A percentile compares a stretch with the other conserved stretches of the same genome.
phyloP scores from a whole-genome alignment of 1,284 basidiomycete species.

The Filobasidium uniguttulatum region DNA sequence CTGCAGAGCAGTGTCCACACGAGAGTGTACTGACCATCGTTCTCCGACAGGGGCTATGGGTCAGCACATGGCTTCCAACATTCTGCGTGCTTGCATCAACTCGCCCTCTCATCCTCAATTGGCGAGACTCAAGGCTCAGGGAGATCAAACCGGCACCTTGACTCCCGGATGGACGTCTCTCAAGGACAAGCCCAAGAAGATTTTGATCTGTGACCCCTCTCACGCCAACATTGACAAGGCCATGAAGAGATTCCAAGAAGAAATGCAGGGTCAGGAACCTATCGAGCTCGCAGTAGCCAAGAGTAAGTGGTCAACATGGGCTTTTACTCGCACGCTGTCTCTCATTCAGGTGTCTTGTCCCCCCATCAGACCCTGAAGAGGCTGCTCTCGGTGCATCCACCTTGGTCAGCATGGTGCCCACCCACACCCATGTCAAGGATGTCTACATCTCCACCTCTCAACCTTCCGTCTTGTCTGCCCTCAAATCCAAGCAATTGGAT shows the following conservation, averaged over 20 bases:
- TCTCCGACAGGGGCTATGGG: constrained; percentile 11
- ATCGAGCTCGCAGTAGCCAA: constrained; percentile 46
- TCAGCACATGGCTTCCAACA: constrained; percentile 13
- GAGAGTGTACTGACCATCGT: background rate
- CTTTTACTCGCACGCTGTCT: background rate
- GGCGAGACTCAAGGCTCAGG: background rate
- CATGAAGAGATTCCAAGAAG: constrained; percentile 30
- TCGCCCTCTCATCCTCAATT: constrained; percentile 2
- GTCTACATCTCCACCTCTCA: constrained; percentile 43
- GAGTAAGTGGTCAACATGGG: constrained; percentile 43
- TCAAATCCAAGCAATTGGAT: constrained; percentile 19
- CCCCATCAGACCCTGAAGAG: constrained; percentile 33
- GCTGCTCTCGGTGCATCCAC: constrained; percentile 50
- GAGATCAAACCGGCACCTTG: background rate
- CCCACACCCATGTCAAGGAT: constrained; percentile 60
- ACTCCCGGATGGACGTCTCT: background rate
- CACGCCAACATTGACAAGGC: constrained; percentile 49
- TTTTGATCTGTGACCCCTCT: constrained; percentile 63
- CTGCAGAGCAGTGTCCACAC: background rate
- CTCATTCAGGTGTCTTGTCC: constrained; percentile 28
- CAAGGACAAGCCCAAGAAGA: constrained; percentile 27
- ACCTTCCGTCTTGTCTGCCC: constrained; percentile 6
- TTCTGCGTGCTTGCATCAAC: background rate
- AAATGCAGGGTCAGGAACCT: constrained; percentile 40
- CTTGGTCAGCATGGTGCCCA: constrained; percentile 74